phyloP scores from a whole-genome alignment of 352 stramenopile species.

The Globisporangium apiculatum region DNA sequence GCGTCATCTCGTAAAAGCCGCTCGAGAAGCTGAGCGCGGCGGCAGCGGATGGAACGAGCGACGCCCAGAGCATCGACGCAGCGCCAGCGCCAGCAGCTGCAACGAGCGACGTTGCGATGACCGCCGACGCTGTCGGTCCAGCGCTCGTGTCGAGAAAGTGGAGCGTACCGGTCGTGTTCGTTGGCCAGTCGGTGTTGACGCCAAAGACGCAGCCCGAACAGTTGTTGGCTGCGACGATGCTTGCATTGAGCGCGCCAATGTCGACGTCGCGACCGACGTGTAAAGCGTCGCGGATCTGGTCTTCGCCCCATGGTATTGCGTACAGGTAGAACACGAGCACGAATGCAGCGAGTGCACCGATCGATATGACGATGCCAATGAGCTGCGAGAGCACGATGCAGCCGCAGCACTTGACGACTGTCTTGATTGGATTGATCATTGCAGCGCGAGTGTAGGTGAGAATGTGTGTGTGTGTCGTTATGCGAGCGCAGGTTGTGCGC shows the following conservation, averaged over 20 bases:
- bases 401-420: constrained; percentile 62
- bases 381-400: constrained; percentile 70
- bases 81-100: constrained; percentile 35
- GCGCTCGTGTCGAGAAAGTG: constrained; percentile 75
- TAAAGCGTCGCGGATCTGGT: constrained; percentile 55
- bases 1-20: constrained; percentile 81
- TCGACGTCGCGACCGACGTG: constrained; percentile 36
- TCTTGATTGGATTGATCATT: constrained; percentile 20
- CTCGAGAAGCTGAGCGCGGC: constrained; percentile 54
- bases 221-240: constrained; percentile 46
- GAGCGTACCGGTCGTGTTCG: constrained; percentile 47
- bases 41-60: constrained; percentile 50
- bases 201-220: constrained; percentile 83
- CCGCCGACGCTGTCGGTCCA: constrained; percentile 45
- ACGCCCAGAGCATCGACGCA: constrained; percentile 74
- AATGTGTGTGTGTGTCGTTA: background rate
- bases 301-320: constrained; percentile 63
- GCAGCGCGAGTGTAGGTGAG: no score
- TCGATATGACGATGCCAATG: constrained; percentile 47
- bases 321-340: constrained; percentile 65
- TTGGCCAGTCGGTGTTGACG: constrained; percentile 78
- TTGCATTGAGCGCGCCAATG: constrained; percentile 41
- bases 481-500: no score
- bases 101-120: constrained; percentile 64
- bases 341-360: constrained; percentile 44